A percentile compares a stretch with the other conserved stretches of the same genome.
Evolutionary conservation across 2,329 filamentous ascomycete species (phyloP).

Genomic region (Knufia fluminis): DNA sequence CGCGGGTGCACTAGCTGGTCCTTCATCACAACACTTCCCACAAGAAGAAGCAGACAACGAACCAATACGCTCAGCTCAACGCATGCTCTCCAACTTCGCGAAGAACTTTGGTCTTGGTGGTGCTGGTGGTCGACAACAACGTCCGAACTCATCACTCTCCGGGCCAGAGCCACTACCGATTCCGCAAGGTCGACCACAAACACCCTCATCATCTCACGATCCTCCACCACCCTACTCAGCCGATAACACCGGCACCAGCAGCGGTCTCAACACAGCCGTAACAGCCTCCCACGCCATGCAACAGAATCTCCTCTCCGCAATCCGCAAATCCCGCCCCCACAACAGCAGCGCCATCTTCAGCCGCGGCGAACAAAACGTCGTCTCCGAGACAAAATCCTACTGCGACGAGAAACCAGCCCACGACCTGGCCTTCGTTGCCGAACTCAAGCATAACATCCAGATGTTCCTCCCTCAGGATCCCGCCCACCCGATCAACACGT

Average conservation of each 20-base stretch:
- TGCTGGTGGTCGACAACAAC: constrained; percentile 21
- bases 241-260: constrained; percentile 18
- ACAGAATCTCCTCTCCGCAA: constrained; percentile 58
- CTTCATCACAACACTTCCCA: background rate
- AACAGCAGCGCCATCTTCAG: constrained; percentile 66
- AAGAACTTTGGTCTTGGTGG: constrained; percentile 58
- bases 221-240: constrained; percentile 35
- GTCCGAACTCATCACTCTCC: background rate
- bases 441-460: constrained; percentile 62
- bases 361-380: constrained; percentile 58
- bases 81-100: constrained; percentile 60
- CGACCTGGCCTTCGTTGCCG: constrained; percentile 61
- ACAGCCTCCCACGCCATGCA: constrained; percentile 37
- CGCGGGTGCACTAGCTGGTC: constrained; percentile 23
- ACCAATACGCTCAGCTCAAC: constrained; percentile 34
- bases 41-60: constrained; percentile 19
- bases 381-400: constrained; percentile 77
- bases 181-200: background rate
- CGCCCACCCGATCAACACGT: constrained; percentile 38
- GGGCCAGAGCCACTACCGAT: constrained; percentile 14
- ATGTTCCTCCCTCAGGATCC: constrained; percentile 56
- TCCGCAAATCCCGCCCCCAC: constrained; percentile 68
- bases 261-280: constrained; percentile 24
- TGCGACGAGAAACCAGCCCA: constrained; percentile 70
- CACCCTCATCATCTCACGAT: constrained; percentile 14